Base-by-base conservation (phyloP, 2,329 filamentous ascomycete genomes). In the Coniochaeta hoffmannii region DNA sequence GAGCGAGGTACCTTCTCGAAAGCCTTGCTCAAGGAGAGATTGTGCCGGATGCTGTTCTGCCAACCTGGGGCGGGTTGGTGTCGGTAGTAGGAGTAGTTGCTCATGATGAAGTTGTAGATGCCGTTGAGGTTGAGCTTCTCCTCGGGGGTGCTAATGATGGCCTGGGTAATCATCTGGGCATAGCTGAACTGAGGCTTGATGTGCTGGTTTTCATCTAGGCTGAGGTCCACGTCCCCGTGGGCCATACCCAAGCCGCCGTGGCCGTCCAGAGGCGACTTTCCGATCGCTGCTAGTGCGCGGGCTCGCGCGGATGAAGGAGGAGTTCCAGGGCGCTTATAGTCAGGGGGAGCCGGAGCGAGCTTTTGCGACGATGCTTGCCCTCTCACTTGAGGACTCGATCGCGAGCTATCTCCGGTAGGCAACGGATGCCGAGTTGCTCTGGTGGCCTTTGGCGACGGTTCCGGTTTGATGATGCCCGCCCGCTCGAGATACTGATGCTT, bases 151-250 rank as follows among this genome's bases (percentile, higher is more conserved):
- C 88, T 89, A 61, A 97, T 80, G 60, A 99, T 97, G 1, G 94
- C 94, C 72, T 97, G 94, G 0, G 91, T 94, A 61, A 99, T 99
- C 77, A 99, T 85, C 68, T 96, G 90, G 2, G 94, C 92, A 71
- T 99, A 99, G 69, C 93, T 97, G 70, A 89, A 96, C 49, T 92
- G 89, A 1, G 94, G 95, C 70, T 99, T 99, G 66, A 97, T 83
- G 61, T 97, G 90, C 68, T 89, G 89, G 61, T 92, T 90, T 30
- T 86, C 82, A 61, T 97, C 92, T 32, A 86, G 79, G 66, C 90
- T 92, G 60, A 92, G 82, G 70, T 94, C 89, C 54, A 92, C 82
- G 58, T 83, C 79, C 57, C 73, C 76, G 50, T 78, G 71, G 59
- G 72, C 76, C 68, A 79, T 71, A 50, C 79, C 62, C 60, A 79